phyloP scores from a whole-genome alignment of 371 early-diverging fungal species.

The Choanephora cucurbitarum region DNA sequence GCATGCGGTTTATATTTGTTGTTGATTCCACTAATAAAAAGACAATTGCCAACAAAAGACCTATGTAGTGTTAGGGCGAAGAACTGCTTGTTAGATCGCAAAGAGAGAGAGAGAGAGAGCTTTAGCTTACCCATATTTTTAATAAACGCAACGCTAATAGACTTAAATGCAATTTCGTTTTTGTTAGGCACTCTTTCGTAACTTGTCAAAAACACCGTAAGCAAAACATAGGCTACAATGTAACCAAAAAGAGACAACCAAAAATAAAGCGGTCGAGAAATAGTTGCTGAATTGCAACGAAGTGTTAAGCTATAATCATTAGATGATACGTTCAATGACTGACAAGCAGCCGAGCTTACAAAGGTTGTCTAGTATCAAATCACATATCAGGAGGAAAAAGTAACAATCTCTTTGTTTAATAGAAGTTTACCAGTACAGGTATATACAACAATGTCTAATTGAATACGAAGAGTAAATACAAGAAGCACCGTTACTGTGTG shows the following conservation, averaged over 20 bases:
- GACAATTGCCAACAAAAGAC: conserved; percentile 55
- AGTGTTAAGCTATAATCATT: conserved; percentile 47
- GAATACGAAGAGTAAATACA: background rate
- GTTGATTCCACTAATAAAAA: conserved; percentile 61
- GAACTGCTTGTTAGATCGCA: too few species aligned
- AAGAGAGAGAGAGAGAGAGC: too few species aligned
- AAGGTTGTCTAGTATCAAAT: conserved; percentile 49
- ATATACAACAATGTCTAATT: conserved; percentile 48
- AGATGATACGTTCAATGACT: conserved; percentile 46
- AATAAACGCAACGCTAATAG: conserved; percentile 70
- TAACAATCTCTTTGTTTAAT: background rate
- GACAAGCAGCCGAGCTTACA: conserved; percentile 63
- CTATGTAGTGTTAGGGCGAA: conserved; percentile 21
- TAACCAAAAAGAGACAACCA: conserved; percentile 65
- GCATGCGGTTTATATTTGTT: conserved; percentile 50
- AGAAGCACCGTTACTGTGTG: background rate
- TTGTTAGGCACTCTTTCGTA: conserved; percentile 67
- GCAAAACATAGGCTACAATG: conserved; percentile 61
- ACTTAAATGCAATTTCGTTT: conserved; percentile 73
- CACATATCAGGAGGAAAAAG: background rate
- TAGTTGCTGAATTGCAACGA: conserved; percentile 50
- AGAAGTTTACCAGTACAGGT: conserved; percentile 35
- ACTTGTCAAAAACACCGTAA: conserved; percentile 71
- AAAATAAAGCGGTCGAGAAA: conserved; percentile 59
- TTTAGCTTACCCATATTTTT: conserved; percentile 65